phyloP scores from a whole-genome alignment of 352 stramenopile species.

The Globisporangium sylvaticum region DNA sequence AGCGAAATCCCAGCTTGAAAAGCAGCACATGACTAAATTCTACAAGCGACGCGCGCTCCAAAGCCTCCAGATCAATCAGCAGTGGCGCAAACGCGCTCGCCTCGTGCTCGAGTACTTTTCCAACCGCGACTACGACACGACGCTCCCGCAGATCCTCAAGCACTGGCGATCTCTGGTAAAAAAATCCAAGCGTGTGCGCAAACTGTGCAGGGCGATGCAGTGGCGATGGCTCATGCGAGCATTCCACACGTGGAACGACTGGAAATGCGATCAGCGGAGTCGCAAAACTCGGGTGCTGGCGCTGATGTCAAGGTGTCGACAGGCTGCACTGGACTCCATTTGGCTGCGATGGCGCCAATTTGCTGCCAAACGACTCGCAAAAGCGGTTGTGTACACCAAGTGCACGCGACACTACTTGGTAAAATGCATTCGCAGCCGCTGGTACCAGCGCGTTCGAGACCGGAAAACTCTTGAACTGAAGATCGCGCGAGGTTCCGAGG shows the following conservation, averaged over 20 bases:
- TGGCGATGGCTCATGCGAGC: not conserved
- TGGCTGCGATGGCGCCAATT: constrained; percentile 23
- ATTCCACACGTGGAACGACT: constrained; percentile 1
- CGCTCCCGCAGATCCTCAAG: constrained; percentile 21
- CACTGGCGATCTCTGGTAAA: constrained; percentile 9
- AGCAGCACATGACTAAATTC: constrained; percentile 1
- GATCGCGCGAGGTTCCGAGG: constrained; percentile 2
- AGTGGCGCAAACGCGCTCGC: constrained; percentile 22
- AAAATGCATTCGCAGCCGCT: constrained; percentile 19
- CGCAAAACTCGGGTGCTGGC: not conserved
- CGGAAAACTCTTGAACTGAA: constrained; percentile 1
- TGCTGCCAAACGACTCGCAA: constrained; percentile 6
- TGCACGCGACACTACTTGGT: constrained; percentile 17
- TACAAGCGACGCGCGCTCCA: constrained; percentile 16
- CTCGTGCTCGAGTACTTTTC: constrained; percentile 38
- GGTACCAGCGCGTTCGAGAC: constrained; percentile 16
- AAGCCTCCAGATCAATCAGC: constrained; percentile 6
- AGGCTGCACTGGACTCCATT: not conserved
- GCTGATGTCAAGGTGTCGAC: not conserved
- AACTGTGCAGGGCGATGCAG: not conserved
- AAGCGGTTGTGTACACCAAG: constrained; percentile 11
- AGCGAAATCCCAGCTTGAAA: not conserved
- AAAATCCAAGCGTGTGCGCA: constrained; percentile 3
- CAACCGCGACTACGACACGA: constrained; percentile 26
- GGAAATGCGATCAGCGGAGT: not conserved